Base-by-base conservation (phyloP, 176 grass and related monocot species). In the Thalia dealbata region DNA sequence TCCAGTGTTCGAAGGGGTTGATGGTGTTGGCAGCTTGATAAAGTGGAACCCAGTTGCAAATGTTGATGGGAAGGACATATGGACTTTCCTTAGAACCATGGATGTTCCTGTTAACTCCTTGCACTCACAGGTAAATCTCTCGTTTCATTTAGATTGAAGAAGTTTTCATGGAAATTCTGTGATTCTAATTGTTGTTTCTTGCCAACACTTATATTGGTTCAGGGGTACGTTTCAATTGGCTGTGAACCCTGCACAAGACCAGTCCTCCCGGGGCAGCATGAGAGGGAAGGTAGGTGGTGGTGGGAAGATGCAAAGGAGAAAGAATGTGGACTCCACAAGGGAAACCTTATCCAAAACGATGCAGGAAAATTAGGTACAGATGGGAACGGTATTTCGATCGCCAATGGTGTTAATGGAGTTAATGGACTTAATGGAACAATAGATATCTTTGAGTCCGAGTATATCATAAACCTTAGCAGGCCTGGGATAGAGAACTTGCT, bases 301-400 rank as follows among this genome's bases (percentile, higher is more conserved):
- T 96, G 92, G 92, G 92, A 96, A 76, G 92, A 96, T 76, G 86
- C 89, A 25, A 92, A 79, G 81, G 92, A 89, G 30, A 96, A 96
- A 84, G 92, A 96, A 78, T 96, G 92, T 18, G 92, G 92, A 29
- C 92, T 96, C 24, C 92, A 96, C 84, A 96, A 96, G 78, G 92
- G 92, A 27, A 96, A 96, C 81, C 85, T 96, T 64, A 80, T 2
- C 32, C 32, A 81, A 14, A 28, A 38, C 0, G 81, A 86, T 67
- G 75, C 65, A 43, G 78, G 72, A 41, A 89, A 78, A 72, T 65
- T 64, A 0, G 81, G 78, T 13, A 70, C 72, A n/a, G 83, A 89
- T 27, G 84, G 84, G 45, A 89, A 82, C 1, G 84, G 81, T 11
- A 46, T 76, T 7, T 69, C 84, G 0, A 58, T 7, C 54, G 7